A percentile compares a stretch with the other conserved stretches of the same genome.
phyloP scores from a whole-genome alignment of 2,329 filamentous ascomycete genomes.

The Xylaria sp. region DNA sequence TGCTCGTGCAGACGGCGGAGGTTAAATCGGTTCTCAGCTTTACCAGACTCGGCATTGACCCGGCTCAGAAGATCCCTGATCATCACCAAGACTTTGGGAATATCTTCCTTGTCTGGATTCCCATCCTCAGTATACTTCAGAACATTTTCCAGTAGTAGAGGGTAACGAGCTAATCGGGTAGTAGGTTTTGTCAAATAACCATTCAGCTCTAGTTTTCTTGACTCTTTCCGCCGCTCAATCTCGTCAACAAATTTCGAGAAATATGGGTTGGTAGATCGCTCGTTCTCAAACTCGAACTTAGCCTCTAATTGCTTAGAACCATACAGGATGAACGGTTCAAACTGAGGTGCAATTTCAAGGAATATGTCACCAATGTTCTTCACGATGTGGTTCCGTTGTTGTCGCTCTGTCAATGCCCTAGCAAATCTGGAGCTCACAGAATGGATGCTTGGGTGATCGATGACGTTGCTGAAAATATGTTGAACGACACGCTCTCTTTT shows the following conservation, averaged over 20 bases:
- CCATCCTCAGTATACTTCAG: constrained; percentile 91
- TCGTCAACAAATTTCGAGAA: constrained; percentile 96
- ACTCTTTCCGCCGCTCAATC: constrained; percentile 95
- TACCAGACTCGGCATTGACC: constrained; percentile 95
- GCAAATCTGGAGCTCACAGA: constrained; percentile 90
- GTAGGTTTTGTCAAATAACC: constrained; percentile 98
- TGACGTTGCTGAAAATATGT: constrained; percentile 94
- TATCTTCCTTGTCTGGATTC: constrained; percentile 89
- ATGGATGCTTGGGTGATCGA: constrained; percentile 84
- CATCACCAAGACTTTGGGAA: constrained; percentile 86
- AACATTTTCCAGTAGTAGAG: constrained; percentile 89
- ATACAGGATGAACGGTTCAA: constrained; percentile 96
- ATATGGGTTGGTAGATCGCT: constrained; percentile 84
- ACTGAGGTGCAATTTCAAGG: constrained; percentile 88
- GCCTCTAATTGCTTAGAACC: constrained; percentile 95
- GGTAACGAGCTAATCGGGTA: constrained; percentile 92
- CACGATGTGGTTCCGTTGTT: constrained; percentile 91
- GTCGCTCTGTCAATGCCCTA: constrained; percentile 85
- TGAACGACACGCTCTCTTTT: constrained; percentile 90
- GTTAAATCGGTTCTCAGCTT: constrained; percentile 98
- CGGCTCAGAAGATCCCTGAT: constrained; percentile 88
- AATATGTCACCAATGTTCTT: constrained; percentile 94
- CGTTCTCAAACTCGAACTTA: constrained; percentile 98
- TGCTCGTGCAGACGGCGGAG: constrained; percentile 91
- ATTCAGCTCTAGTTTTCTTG: constrained; percentile 94